phyloP scores from a whole-genome alignment of 768 basidiomycete genomes.

The Lenzites betulinus region DNA sequence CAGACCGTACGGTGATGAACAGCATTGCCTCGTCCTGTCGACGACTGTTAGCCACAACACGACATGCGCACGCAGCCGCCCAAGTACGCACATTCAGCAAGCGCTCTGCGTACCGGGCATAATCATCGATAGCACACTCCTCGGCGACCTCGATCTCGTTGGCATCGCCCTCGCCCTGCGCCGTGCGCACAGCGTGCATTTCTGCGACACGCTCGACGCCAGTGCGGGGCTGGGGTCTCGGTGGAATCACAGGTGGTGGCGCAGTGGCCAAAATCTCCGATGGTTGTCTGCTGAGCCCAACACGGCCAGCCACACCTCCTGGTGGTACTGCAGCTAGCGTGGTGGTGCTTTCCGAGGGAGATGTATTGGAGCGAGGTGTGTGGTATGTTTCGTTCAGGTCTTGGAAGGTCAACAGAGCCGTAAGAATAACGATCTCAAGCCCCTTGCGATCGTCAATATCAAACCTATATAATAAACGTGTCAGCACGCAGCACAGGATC shows the following conservation, averaged over 20 bases:
- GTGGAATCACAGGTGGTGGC: slow-evolving; percentile 36
- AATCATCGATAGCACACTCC: slow-evolving; percentile 65
- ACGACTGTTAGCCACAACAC: background rate
- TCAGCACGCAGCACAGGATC: too few relatives aligned
- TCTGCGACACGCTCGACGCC: slow-evolving; percentile 73
- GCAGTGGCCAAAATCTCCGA: slow-evolving; percentile 15
- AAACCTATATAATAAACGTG: slow-evolving; percentile 54
- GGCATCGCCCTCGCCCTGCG: slow-evolving; percentile 52
- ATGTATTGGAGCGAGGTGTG: slow-evolving; percentile 17
- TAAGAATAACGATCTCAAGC: slow-evolving; percentile 78
- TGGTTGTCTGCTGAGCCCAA: slow-evolving; percentile 7
- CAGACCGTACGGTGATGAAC: slow-evolving; percentile 73
- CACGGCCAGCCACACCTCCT: background rate
- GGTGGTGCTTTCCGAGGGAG: slow-evolving; percentile 3
- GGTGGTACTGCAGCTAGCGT: slow-evolving; percentile 13
- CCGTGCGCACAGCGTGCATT: slow-evolving; percentile 54
- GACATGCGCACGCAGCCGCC: too few relatives aligned
- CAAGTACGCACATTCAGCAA: slow-evolving; percentile 55
- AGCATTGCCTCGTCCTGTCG: slow-evolving; percentile 76
- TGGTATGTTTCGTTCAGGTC: slow-evolving; percentile 65
- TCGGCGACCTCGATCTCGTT: slow-evolving; percentile 75
- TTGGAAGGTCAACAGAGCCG: slow-evolving; percentile 74
- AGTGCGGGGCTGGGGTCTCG: slow-evolving; percentile 58
- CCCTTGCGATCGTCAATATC: slow-evolving; percentile 86
- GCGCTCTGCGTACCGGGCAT: slow-evolving; percentile 65